Base-by-base conservation (phyloP, 1,284 basidiomycete species). In the Pisolithus thermaeus region DNA sequence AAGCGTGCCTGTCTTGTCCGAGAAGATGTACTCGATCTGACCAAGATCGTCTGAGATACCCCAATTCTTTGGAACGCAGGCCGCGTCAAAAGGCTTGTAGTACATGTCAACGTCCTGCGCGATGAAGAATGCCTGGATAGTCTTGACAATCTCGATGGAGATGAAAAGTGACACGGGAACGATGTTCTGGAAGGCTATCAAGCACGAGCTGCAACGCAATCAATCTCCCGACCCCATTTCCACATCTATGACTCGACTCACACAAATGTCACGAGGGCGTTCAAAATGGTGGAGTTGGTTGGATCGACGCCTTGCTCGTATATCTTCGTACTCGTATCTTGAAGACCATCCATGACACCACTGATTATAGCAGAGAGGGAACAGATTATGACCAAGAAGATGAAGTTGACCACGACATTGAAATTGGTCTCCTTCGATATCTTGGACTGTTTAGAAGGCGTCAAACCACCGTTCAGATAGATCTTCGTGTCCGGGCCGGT, bases 351-450 rank as follows among this genome's bases (percentile, higher is more conserved):
- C 59, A 84, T 78, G 49, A 90, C 65, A 0, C 92, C 94, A 61
- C 83, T 91, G 59, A 86, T 79, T 54, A 92, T 77, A 1, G 82
- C 89, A 1, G 86, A 77, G 35, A 85, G 68, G 7, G 83, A 60
- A 69, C 94, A 97, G 75, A 98, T 91, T 40, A 80, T 51, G 44
- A 88, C 68, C 50, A 98, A 75, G 52, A 97, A 72, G 50, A 81
- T 71, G 64, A 98, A 97, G 71, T 98, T 98, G 75, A 96, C 90
- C 50, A 95, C 74, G 58, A 98, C 95, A 66, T 97, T 97, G 78
- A 94, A 96, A 69, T 97, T 97, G n/a, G 96, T 98, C 76, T 98
- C 95, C 72, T 84, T 89, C 73, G 97, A 94, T 64, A 98, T 97
- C 77, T 97, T 97, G 62, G 87, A 90, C 51, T 92, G 87, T 66